Base-by-base conservation (phyloP, 306 rosid genomes). In the Delonix regia region DNA sequence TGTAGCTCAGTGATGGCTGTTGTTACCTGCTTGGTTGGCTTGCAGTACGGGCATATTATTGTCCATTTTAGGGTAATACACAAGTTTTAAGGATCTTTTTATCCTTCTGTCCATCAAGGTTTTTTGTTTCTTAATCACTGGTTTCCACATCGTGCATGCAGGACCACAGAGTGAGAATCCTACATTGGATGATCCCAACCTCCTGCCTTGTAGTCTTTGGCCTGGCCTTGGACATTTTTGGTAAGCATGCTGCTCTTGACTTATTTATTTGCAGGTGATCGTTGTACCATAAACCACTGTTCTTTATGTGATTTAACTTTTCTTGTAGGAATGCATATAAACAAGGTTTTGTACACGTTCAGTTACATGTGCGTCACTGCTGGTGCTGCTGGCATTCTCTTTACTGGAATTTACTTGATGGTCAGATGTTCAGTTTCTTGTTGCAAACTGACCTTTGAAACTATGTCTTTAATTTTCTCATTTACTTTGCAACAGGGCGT, bases 361-460 rank as follows among this genome's bases (percentile, higher is more conserved):
- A 96, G 98, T 84, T 96, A 96, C 78, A 91, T n/a, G 86, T 90
- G 94, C 48, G 84, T 91, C 81, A 91, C 99, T 69, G 86, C 97
- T 55, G 99, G 97, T 74, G 86, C 90, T 44, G 92, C 98, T 0
- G 99, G 98, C 74, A 74, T 90, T 64, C 91, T 96, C 78, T 89
- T 96, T 48, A 81, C 83, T 0, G 94, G 87, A 73, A 87, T 93
- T 72, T 96, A 96, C 88, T 77, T 96, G 71, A 86, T 89, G 99
- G 99, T 96, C 71, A 30, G 86, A 71, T 70, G 6, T 69, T 51
- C 15, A 41, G 8, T 75, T 71, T 9, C 56, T 33, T 60, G 12
- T 53, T 81, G 42, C 16, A 7, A 70, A 19, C 4, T 15, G 30
- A 27, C 15, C 36, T 27, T n/a, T 48, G 18, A 19, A 34, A 16